These are phyloP conservation scores for Coemansia sp. DNA, from an alignment of 192 early-diverging fungal species.

Conservation along the genomic window DNA sequence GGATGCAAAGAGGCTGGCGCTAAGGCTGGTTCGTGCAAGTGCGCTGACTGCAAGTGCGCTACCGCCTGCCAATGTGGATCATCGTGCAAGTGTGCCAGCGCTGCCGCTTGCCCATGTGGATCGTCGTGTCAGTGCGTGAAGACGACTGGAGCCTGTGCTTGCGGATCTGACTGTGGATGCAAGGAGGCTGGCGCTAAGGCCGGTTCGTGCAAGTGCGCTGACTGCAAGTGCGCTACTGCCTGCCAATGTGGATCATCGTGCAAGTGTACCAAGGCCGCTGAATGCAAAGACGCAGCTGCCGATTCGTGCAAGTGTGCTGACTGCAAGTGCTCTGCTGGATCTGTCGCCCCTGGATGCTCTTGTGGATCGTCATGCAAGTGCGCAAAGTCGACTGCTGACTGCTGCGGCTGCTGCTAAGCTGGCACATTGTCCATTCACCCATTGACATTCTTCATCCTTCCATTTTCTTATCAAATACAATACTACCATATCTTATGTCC, in stretches of 20 bases:
- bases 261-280: neutral
- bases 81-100: conserved; percentile 18
- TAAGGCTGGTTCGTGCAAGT: conserved; percentile 19
- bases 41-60: conserved; percentile 27
- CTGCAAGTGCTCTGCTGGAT: neutral
- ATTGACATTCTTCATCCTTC: no score
- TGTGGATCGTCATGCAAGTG: conserved; percentile 11
- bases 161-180: conserved; percentile 15
- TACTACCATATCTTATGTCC: neutral
- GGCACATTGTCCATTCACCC: no score
- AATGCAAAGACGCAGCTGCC: conserved; percentile 14
- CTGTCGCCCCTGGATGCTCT: neutral
- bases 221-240: conserved; percentile 20
- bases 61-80: conserved; percentile 12
- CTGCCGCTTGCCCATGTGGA: conserved; percentile 22
- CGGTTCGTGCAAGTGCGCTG: conserved; percentile 22
- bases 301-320: conserved; percentile 18
- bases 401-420: conserved; percentile 11
- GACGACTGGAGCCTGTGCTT: neutral
- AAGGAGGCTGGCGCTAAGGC: conserved; percentile 14
- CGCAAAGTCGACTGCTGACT: conserved; percentile 4
- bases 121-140: conserved; percentile 13
- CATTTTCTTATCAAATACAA: neutral
- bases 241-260: conserved; percentile 22
- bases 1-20: conserved; percentile 20